Conservation (phyloP, 2,329 filamentous ascomycete genomes). For the Phyllosticta citribraziliensis region DNA sequence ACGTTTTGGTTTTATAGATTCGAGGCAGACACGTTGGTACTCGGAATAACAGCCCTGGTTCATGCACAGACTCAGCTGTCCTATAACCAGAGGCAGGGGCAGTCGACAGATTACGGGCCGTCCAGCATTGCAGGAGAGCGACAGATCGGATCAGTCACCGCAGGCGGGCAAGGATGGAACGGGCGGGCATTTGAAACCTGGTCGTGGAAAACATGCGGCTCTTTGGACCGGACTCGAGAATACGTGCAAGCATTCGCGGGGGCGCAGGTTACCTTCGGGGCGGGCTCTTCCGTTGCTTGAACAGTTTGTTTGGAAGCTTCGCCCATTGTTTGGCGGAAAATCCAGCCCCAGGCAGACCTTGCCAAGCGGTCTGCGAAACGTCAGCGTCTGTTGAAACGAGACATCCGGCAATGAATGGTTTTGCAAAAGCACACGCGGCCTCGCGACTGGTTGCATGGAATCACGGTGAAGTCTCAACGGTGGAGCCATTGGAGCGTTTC, state of each 20-base stretch:
- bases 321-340: neutral
- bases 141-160: too few relatives aligned
- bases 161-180: neutral
- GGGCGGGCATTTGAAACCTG: neutral
- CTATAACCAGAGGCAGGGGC: neutral
- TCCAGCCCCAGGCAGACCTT: neutral
- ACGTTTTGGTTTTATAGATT: neutral
- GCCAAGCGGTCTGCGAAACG: neutral
- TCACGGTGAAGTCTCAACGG: neutral
- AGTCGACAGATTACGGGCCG: neutral
- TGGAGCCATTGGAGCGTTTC: neutral
- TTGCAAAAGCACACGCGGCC: neutral
- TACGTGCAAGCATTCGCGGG: neutral
- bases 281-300: neutral
- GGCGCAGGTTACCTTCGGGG: neutral
- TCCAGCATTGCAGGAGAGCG: neutral
- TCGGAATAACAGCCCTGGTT: neutral
- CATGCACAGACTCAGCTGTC: neutral
- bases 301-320: too few relatives aligned
- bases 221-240: neutral
- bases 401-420: neutral
- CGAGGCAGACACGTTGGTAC: neutral
- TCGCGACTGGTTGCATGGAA: neutral
- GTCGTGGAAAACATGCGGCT: neutral
- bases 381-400: neutral